phyloP scores from a whole-genome alignment of 2,329 filamentous ascomycete species.

The Acrocalymma vagum region DNA sequence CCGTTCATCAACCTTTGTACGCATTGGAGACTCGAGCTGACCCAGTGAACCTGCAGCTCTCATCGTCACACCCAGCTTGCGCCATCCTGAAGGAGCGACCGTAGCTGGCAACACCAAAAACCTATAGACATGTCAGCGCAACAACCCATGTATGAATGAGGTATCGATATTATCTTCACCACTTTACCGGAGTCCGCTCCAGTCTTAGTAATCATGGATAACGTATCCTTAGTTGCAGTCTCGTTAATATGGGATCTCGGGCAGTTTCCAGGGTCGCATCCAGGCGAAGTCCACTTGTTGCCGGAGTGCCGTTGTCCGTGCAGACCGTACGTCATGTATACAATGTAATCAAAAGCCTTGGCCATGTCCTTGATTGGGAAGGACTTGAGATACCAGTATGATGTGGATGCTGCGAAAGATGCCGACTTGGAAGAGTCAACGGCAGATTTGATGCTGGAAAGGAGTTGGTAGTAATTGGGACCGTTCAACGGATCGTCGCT shows the following conservation, averaged over 20 bases:
- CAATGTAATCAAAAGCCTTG: conserved; percentile 33
- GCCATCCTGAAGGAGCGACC: conserved; percentile 47
- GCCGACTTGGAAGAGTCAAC: conserved; percentile 17
- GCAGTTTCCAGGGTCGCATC: conserved; percentile 40
- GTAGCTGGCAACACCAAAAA: conserved; percentile 46
- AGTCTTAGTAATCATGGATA: conserved; percentile 51
- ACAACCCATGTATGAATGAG: too few relatives aligned
- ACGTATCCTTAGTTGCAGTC: conserved; percentile 43
- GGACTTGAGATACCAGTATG: conserved; percentile 38
- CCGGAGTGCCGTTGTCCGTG: conserved; percentile 53
- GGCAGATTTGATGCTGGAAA: conserved; percentile 26
- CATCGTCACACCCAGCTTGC: conserved; percentile 32
- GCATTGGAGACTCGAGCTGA: conserved; percentile 34
- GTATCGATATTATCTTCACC: too few relatives aligned
- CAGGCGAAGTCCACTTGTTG: conserved; percentile 36
- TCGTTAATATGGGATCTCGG: conserved; percentile 47
- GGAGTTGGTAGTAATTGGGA: conserved; percentile 45
- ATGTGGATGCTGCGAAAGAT: conserved; percentile 37
- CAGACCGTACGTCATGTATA: conserved; percentile 48
- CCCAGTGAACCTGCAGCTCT: conserved; percentile 45
- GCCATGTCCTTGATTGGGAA: conserved; percentile 34
- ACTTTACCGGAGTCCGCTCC: conserved; percentile 38
- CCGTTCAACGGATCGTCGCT: conserved; percentile 36
- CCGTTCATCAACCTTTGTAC: conserved; percentile 45
- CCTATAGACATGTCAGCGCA: too few relatives aligned